A percentile compares a stretch with the other conserved stretches of the same genome.
Evolutionary conservation across 2,329 filamentous ascomycete species (phyloP).

Genomic region (Colletotrichum brevisporum): DNA sequence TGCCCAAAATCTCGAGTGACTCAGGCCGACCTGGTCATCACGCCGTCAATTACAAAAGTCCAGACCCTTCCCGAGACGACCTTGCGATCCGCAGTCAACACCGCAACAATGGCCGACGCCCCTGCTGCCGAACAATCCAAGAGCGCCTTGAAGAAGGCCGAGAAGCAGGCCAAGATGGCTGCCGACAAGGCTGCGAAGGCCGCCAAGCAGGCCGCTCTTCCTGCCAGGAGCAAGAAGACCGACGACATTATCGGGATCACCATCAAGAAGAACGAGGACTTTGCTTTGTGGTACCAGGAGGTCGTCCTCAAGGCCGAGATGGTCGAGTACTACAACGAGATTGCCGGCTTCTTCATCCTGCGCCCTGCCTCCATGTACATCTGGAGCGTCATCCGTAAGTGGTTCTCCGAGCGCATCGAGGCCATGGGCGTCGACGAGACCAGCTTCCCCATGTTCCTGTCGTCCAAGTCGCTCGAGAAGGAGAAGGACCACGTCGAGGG

Average conservation of each 20-base stretch:
- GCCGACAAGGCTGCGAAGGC: slow-evolving; percentile 75
- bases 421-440: slow-evolving; percentile 93
- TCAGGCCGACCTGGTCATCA: slow-evolving; percentile 38
- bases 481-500: slow-evolving; percentile 99
- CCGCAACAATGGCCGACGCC: slow-evolving; percentile 42
- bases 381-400: slow-evolving; percentile 76
- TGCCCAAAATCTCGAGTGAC: slow-evolving; percentile 39
- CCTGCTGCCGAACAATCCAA: slow-evolving; percentile 62
- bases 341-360: slow-evolving; percentile 97
- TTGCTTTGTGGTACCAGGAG: slow-evolving; percentile 97
- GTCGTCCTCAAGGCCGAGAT: slow-evolving; percentile 97
- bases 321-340: slow-evolving; percentile 95
- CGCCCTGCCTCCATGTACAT: slow-evolving; percentile 79
- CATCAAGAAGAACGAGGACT: slow-evolving; percentile 86
- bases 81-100: slow-evolving; percentile 31
- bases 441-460: slow-evolving; percentile 97
- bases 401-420: slow-evolving; percentile 84
- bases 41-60: slow-evolving; percentile 28
- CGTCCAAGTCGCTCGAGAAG: slow-evolving; percentile 85
- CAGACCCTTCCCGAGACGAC: slow-evolving; percentile 31
- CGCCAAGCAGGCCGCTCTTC: slow-evolving; percentile 67
- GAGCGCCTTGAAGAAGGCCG: slow-evolving; percentile 76
- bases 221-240: slow-evolving; percentile 71
- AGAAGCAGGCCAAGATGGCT: slow-evolving; percentile 73
- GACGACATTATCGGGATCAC: slow-evolving; percentile 90